Base-by-base conservation (phyloP, 176 grass and related monocot genomes). In the Alloteropsis semialata region DNA sequence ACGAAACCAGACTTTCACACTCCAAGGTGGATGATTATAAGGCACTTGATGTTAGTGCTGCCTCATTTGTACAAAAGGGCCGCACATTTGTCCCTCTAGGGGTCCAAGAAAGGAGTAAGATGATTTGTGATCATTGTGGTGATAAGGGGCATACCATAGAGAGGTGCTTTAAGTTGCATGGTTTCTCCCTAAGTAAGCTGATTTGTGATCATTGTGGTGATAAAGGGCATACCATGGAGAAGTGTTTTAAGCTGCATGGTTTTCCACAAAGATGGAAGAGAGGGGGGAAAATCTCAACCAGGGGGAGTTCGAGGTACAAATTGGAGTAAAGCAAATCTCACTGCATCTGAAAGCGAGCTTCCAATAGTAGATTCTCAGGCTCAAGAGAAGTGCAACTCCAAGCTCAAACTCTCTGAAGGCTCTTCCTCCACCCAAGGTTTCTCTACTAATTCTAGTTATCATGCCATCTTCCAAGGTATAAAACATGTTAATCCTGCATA, bases 1-100 rank as follows among this genome's bases (percentile, higher is more conserved):
- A 75, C 2, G 72, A 75, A 6, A 75, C 50, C 0, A 19, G 72
- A 0, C 19, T 75, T 1, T 0, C 49, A 21, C 9, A 75, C 1
- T 4, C 0, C 0, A 75, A 13, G 5, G 32, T 0, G 17, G 19
- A 24, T 24, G 21, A 13, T 21, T 4, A 55, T 5, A 24, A 10
- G 12, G 8, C 3, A 9, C 3, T n/a, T 24, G 49, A 55, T 75
- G 72, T 9, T 24, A 9, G 9, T 36, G 49, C 72, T 10, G 71
- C 71, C 0, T 28, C n/a, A 10, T 54, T 16, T 0, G 36, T 74
- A 1, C 15, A 74, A 12, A 50, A 30, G 0, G 0, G 3, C 3
- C 45, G 1, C 8, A 1, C 3, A 5, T 1, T 18, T 5, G 10
- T 3, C 0, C 5, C 8, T 7, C 12, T 1, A 5, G 0, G 7